Conservation (phyloP, 2,329 filamentous ascomycete species). For the Fusarium sp. region DNA sequence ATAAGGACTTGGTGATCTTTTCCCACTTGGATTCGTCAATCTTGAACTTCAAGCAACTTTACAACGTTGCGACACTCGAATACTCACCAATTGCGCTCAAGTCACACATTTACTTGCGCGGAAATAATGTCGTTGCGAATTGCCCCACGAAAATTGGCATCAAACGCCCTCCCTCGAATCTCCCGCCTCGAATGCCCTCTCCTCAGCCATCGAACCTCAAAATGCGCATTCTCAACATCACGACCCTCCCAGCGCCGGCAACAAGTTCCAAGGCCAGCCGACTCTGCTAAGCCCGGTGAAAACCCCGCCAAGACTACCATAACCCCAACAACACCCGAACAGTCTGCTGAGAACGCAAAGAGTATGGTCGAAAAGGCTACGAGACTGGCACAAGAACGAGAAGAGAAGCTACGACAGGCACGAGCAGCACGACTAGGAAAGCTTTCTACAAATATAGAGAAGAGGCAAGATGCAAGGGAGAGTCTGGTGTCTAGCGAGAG, state of each 20-base stretch:
- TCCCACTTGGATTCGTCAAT: neutral
- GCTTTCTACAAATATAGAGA: neutral
- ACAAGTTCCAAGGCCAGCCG: neutral
- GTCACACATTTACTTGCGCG: neutral
- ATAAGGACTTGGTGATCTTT: conserved; percentile 27
- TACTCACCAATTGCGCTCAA: neutral
- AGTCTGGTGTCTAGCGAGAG: conserved; percentile 12
- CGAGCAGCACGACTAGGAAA: neutral
- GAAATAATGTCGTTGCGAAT: conserved; percentile 3
- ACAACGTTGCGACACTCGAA: neutral
- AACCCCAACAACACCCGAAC: neutral
- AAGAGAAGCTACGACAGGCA: conserved; percentile 5
- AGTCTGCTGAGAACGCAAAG: neutral
- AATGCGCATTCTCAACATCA: conserved; percentile 19
- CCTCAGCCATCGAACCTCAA: neutral
- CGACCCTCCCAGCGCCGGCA: neutral
- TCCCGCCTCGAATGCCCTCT: neutral
- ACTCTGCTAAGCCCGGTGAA: neutral
- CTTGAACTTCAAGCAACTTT: neutral
- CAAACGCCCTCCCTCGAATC: neutral
- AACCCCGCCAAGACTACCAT: neutral
- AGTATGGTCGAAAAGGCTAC: neutral
- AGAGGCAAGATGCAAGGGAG: conserved; percentile 9
- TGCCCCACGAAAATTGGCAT: neutral
- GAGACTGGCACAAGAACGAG: neutral